These are phyloP conservation scores for Pleoardoris graminearum DNA, from an alignment of 2,329 filamentous ascomycete genomes.

Conservation along the genomic window DNA sequence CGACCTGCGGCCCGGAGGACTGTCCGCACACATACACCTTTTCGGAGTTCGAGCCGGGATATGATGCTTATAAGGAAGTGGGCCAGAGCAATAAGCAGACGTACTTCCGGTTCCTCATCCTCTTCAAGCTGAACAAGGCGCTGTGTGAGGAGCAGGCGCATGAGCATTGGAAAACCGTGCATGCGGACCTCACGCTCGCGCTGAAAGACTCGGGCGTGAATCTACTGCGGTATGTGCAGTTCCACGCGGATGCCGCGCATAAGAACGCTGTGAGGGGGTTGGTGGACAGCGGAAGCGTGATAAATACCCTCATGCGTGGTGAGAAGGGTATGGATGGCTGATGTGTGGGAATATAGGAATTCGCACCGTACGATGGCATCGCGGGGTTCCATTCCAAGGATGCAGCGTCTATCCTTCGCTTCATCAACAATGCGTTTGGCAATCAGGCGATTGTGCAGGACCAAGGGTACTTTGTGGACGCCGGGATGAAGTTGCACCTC, in stretches of 20 bases:
- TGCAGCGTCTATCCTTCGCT: constrained; percentile 6
- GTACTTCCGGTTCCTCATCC: constrained; percentile 5
- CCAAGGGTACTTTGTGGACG: constrained; percentile 13
- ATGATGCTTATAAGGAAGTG: background rate
- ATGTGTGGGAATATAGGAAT: background rate
- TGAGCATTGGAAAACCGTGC: constrained; percentile 17
- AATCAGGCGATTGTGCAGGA: constrained; percentile 9
- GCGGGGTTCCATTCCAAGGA: constrained; percentile 19
- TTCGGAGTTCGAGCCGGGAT: background rate
- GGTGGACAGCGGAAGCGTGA: background rate
- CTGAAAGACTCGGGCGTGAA: constrained; percentile 2
- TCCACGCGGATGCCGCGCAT: constrained; percentile 14
- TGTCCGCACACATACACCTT: constrained; percentile 2
- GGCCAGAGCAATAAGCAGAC: background rate
- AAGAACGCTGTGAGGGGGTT: constrained; percentile 6
- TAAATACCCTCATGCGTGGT: background rate
- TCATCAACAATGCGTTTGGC: constrained; percentile 6
- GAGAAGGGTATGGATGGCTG: background rate
- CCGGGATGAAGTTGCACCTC: constrained; percentile 3
- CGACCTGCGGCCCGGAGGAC: background rate
- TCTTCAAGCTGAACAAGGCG: background rate
- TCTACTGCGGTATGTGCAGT: constrained; percentile 19
- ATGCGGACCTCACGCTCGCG: constrained; percentile 17
- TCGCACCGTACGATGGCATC: constrained; percentile 17
- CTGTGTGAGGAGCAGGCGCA: constrained; percentile 6